Base-by-base conservation (phyloP, 2,329 filamentous ascomycete genomes). In the Neophaeococcomyces aloes region DNA sequence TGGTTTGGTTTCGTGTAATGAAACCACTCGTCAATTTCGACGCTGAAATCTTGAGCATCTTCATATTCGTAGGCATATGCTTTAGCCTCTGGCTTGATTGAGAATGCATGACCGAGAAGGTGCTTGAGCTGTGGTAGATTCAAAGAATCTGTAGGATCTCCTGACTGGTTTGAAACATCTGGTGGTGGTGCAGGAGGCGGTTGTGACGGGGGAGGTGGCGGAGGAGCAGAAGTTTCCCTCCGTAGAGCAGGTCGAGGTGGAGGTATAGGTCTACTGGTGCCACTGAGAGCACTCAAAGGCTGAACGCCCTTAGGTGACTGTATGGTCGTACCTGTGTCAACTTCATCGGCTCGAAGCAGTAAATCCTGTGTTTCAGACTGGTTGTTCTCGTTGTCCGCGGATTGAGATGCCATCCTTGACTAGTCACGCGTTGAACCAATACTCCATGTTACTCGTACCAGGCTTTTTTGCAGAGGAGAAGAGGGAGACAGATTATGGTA, bases 21-120 rank as follows among this genome's bases (percentile, higher is more conserved):
- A 64, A 98, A 98, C 91, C 91, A 98, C 66, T 98, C 91, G 60
- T 96, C 86, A 37, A 98, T 72, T 68, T 98, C 91, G 51, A 91
- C 86, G 14, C 84, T 78, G 55, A 94, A 81, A 1, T 78, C 69
- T 17, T 81, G 79, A 44, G 75, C 74, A 61, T 89, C 83, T 19
- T 75, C 68, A 65, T 89, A 89, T 50, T 76, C 76, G 60, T 94
- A 98, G 48, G 91, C 87, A 68, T 98, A 98, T 8, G 79, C 78
- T 33, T 74, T 70, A 38, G 81, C 75, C 52, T 87, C 83, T 40
- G 71, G 60, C 50, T 76, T 77, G 17, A 27, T 27, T 13, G 82
- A 82, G 53, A 86, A 78, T 29, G 21, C 35, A 47, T 88, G 83
- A 49, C 78, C 76, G 14, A 88, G 81, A 42, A 88, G 75, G 52